Base-by-base conservation (phyloP, 2,329 filamentous ascomycete species). In the Nemania sp. region DNA sequence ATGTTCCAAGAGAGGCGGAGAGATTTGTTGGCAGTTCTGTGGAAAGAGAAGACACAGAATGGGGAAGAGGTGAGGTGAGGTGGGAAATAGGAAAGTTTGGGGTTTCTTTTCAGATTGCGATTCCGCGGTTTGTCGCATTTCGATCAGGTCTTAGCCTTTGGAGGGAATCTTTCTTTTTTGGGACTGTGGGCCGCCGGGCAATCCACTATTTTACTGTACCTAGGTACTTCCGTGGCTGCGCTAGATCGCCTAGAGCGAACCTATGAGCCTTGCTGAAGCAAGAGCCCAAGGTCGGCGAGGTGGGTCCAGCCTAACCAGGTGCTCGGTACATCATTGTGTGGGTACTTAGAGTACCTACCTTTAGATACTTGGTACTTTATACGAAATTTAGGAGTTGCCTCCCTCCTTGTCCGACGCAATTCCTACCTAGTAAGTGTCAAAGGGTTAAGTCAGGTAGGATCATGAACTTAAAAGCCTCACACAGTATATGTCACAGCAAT, bases 91-190 rank as follows among this genome's bases (percentile, higher is more conserved):
- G 32, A 47, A 47, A 63, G 48, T 53, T 60, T 60, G 37, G 51
- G 55, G 40, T 40, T 51, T 9, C 15, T 18, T 32, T 25, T 34
- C 15, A 45, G 32, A 47, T 54, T 60, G 62, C 56, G 62, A 62
- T 63, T 47, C 59, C 54, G 59, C 52, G 40, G 59, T 51, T 54
- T 17, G 59, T 62, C 59, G 62, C 59, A 64, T 55, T 61, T 21
- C 58, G 53, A 39, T 32, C 47, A 53, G 21, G 20, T 32, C 20
- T 56, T n/a, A n/a, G n/a, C n/a, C n/a, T n/a, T n/a, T 60, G 49
- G 46, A 59, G 49, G 59, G 46, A 55, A 60, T 60, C 43, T 59
- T 58, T 58, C 57, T 49, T 55, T 62, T 65, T 64, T 62, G 39
- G 49, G 25, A 45, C 11, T 39, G 54, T 59, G 54, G 49, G 42